These are phyloP conservation scores for Lithohypha guttulata DNA, from an alignment of 2,329 filamentous ascomycete genomes.

Conservation along the genomic window DNA sequence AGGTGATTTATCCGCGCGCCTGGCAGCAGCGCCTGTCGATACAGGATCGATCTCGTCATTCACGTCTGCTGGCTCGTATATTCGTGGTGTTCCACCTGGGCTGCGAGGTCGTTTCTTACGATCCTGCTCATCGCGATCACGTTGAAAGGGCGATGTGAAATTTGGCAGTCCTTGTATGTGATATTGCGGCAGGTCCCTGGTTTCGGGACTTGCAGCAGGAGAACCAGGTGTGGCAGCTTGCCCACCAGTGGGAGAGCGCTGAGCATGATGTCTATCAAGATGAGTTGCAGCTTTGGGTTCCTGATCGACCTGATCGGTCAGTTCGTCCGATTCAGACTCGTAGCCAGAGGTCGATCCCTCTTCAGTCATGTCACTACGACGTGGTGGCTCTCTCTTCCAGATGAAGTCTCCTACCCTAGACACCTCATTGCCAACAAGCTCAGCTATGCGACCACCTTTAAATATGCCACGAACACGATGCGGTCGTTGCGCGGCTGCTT, in stretches of 20 bases:
- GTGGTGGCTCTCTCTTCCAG: conserved; percentile 44
- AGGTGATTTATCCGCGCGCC: conserved; percentile 30
- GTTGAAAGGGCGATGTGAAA: conserved; percentile 40
- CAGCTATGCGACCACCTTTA: conserved; percentile 65
- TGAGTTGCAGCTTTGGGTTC: conserved; percentile 13
- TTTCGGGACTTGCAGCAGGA: conserved; percentile 4
- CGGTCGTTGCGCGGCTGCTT: conserved; percentile 34
- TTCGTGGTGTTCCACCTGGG: conserved; percentile 8
- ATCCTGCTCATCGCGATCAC: conserved; percentile 28
- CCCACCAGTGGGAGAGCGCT: not conserved
- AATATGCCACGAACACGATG: conserved; percentile 61
- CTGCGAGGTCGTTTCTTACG: conserved; percentile 22
- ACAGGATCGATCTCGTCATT: conserved; percentile 33
- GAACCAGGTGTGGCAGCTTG: not conserved
- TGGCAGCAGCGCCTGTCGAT: conserved; percentile 31
- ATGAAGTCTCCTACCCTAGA: conserved; percentile 52
- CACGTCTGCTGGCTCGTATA: not conserved
- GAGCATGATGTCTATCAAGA: not conserved
- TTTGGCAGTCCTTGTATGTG: conserved; percentile 38
- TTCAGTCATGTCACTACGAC: conserved; percentile 29
- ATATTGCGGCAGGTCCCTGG: conserved; percentile 25
- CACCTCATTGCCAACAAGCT: conserved; percentile 56
- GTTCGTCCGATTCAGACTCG: conserved; percentile 38
- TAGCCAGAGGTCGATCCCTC: conserved; percentile 37
- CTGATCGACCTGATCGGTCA: conserved; percentile 23